Conservation (phyloP, 2,329 filamentous ascomycete species). For the Ophioceras dolichostomum region DNA sequence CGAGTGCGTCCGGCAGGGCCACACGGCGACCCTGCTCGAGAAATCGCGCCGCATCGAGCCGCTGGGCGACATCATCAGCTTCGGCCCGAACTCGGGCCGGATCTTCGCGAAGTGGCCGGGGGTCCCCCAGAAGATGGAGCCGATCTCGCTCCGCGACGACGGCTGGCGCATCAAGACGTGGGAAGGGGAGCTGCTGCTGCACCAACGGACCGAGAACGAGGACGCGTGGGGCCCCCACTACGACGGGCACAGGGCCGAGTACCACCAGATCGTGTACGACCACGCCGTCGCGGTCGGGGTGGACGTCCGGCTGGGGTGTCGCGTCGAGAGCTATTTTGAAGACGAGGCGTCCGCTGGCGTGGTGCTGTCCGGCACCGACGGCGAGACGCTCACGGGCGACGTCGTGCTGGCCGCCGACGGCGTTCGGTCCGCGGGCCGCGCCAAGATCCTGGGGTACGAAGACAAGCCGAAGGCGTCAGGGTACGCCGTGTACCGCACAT, state of each 20-base stretch:
- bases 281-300: constrained; percentile 39
- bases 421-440: constrained; percentile 32
- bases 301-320: constrained; percentile 34
- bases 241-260: constrained; percentile 40
- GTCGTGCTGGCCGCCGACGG: constrained; percentile 37
- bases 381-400: constrained; percentile 21
- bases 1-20: constrained; percentile 49
- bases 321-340: constrained; percentile 37
- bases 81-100: constrained; percentile 46
- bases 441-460: constrained; percentile 29
- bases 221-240: constrained; percentile 30
- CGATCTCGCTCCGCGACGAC: constrained; percentile 32
- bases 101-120: constrained; percentile 44
- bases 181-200: constrained; percentile 5
- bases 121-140: constrained; percentile 36
- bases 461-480: constrained; percentile 29
- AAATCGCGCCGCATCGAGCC: constrained; percentile 43
- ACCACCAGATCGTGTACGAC: constrained; percentile 36
- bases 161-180: constrained; percentile 8
- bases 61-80: constrained; percentile 51
- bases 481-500: constrained; percentile 33
- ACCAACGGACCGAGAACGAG: constrained; percentile 7
- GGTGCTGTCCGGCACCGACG: constrained; percentile 11
- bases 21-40: constrained; percentile 47
- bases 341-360: constrained; percentile 32